Evolutionary conservation across 768 basidiomycete genomes (phyloP).

Genomic region (Artomyces pyxidatus): DNA sequence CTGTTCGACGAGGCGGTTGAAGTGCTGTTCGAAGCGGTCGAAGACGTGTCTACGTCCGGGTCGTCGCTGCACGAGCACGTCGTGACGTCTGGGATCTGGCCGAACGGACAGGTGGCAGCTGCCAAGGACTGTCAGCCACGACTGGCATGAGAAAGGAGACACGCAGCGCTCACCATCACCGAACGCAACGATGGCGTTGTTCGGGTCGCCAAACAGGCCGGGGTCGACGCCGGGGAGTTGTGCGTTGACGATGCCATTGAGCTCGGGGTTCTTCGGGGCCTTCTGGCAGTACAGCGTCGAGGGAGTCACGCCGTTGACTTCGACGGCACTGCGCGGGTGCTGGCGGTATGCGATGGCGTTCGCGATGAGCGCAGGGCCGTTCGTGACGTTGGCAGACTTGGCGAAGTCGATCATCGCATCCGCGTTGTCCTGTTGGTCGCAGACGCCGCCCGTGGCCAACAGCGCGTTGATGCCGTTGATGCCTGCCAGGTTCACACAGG

Average conservation of each 20-base stretch:
- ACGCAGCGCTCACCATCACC: slow-evolving; percentile 27
- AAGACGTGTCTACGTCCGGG: too few relatives aligned
- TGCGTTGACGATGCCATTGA: slow-evolving; percentile 42
- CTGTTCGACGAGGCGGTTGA: not conserved
- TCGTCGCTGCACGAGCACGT: slow-evolving; percentile 29
- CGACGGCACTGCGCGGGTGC: slow-evolving; percentile 36
- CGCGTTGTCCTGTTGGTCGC: slow-evolving; percentile 41
- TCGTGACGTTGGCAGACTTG: slow-evolving; percentile 33
- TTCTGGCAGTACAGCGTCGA: slow-evolving; percentile 48
- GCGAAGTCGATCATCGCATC: slow-evolving; percentile 46
- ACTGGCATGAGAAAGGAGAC: not conserved
- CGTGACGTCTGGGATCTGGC: slow-evolving; percentile 30
- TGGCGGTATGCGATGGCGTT: slow-evolving; percentile 35
- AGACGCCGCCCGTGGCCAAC: slow-evolving; percentile 36
- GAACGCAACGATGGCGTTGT: slow-evolving; percentile 38
- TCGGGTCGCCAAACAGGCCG: slow-evolving; percentile 43
- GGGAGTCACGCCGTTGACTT: slow-evolving; percentile 34
- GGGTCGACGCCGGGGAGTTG: slow-evolving; percentile 47
- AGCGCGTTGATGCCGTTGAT: slow-evolving; percentile 35
- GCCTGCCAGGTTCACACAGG: slow-evolving; percentile 36
- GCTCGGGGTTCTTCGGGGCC: slow-evolving; percentile 40
- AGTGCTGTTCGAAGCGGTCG: not conserved
- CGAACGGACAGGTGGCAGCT: slow-evolving; percentile 42
- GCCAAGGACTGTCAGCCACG: not conserved
- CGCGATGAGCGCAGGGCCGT: slow-evolving; percentile 32